Conservation (phyloP, 2,329 filamentous ascomycete genomes). For the Claviceps pazoutovae region DNA sequence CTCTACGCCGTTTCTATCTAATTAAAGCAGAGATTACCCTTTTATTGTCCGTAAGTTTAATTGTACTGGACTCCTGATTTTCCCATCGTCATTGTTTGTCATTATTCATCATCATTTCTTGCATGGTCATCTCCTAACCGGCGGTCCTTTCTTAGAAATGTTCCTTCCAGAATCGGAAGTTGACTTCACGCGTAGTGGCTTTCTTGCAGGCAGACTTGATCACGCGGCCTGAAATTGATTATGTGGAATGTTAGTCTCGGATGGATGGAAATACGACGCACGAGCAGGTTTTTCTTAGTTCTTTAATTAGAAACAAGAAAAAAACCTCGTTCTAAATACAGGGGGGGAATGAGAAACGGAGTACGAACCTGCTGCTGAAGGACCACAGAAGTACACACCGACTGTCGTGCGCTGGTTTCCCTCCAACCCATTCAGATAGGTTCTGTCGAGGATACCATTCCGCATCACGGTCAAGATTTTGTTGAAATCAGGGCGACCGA, state of each 20-base stretch:
- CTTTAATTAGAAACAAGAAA: background rate
- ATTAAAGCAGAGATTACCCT: no score
- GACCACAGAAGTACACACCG: slow-evolving; percentile 96
- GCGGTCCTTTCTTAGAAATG: slow-evolving; percentile 43
- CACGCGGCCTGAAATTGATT: slow-evolving; percentile 47
- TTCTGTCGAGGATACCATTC: slow-evolving; percentile 71
- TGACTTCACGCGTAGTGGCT: slow-evolving; percentile 63
- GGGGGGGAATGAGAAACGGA: no score
- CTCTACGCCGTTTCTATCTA: no score
- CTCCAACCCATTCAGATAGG: slow-evolving; percentile 73
- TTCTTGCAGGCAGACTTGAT: slow-evolving; percentile 71
- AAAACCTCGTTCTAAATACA: no score
- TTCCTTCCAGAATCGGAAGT: slow-evolving; percentile 98
- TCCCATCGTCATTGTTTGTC: background rate
- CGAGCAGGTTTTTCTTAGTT: no score
- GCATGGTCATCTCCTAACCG: background rate
- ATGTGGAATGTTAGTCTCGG: background rate
- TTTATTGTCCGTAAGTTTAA: no score
- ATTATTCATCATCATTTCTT: background rate
- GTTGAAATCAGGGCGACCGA: slow-evolving; percentile 81
- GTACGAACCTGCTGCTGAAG: slow-evolving; percentile 48
- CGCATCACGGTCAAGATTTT: slow-evolving; percentile 73
- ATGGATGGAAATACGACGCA: no score
- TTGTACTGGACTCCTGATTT: no score
- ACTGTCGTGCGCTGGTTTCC: slow-evolving; percentile 67